phyloP scores from a whole-genome alignment of 768 basidiomycete genomes.

The Tricholoma sp. region DNA sequence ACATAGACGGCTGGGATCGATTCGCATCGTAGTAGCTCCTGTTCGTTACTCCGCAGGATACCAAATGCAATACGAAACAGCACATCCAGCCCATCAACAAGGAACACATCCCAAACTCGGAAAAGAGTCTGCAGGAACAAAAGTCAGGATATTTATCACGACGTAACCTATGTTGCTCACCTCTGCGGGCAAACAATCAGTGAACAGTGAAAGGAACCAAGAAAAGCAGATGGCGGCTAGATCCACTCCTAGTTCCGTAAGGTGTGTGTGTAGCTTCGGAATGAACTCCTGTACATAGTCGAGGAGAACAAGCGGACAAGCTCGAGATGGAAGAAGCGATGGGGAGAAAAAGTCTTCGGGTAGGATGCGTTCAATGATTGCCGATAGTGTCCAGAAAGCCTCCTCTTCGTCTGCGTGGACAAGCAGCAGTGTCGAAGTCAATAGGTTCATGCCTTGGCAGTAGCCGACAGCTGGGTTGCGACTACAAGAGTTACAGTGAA shows the following conservation, averaged over 20 bases:
- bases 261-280: constrained; percentile 72
- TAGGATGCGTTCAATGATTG: constrained; percentile 83
- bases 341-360: constrained; percentile 95
- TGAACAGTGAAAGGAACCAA: constrained; percentile 96
- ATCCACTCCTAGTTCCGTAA: constrained; percentile 80
- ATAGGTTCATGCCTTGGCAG: constrained; percentile 93
- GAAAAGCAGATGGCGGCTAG: constrained; percentile 95
- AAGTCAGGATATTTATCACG: constrained; percentile 1
- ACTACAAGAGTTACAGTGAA: constrained; percentile 30
- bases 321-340: constrained; percentile 85
- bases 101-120: constrained; percentile 93
- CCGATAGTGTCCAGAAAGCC: constrained; percentile 91
- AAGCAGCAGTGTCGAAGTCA: constrained; percentile 90
- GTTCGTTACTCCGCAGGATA: constrained; percentile 79
- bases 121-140: constrained; percentile 67
- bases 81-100: constrained; percentile 89
- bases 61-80: constrained; percentile 87
- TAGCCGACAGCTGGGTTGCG: constrained; percentile 93
- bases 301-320: constrained; percentile 86
- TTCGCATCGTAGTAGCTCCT: constrained; percentile 77
- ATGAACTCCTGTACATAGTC: constrained; percentile 79
- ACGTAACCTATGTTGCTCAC: constrained; percentile 33
- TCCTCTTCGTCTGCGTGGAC: constrained; percentile 95
- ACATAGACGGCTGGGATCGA: constrained; percentile 89
- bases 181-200: constrained; percentile 93